phyloP scores from a whole-genome alignment of 73 alveolate genomes.

The Uronychia binucleata region DNA sequence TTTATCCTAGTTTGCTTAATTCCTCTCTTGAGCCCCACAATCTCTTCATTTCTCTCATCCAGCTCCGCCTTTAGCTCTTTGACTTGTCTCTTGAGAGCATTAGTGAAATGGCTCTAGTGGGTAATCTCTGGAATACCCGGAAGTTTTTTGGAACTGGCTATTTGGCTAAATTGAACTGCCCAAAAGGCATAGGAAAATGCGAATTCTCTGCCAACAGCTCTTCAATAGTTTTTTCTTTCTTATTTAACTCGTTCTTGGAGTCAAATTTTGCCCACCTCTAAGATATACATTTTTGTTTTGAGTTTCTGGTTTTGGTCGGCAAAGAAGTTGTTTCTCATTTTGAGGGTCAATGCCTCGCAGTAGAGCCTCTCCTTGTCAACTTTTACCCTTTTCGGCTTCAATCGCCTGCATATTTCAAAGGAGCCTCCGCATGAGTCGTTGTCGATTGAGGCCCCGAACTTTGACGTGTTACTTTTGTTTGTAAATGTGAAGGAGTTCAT shows the following conservation, averaged over 20 bases:
- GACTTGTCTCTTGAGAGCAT: constrained; percentile 51
- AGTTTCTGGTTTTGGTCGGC: constrained; percentile 55
- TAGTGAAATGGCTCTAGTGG: constrained; percentile 26
- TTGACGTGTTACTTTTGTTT: not conserved
- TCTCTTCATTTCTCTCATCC: constrained; percentile 31
- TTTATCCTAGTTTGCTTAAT: constrained; percentile 54
- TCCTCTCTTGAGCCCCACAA: constrained; percentile 44
- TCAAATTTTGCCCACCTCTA: constrained; percentile 16
- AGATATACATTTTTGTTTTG: constrained; percentile 46
- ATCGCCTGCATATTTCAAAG: not conserved
- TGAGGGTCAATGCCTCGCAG: constrained; percentile 41
- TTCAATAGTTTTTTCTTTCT: constrained; percentile 10
- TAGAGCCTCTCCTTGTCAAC: constrained; percentile 16
- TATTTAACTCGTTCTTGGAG: not conserved
- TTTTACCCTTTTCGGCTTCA: constrained; percentile 26
- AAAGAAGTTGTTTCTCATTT: constrained; percentile 36
- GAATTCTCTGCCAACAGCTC: not conserved
- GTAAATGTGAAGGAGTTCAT: not conserved
- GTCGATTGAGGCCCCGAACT: not conserved
- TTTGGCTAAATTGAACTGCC: not conserved
- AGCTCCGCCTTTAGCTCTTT: constrained; percentile 42
- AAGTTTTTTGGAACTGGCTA: not conserved
- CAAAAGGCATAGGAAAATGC: not conserved
- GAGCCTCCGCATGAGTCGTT: not conserved
- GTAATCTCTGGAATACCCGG: not conserved